phyloP scores from a whole-genome alignment of 2,329 filamentous ascomycete species.

The Alternaria panax region DNA sequence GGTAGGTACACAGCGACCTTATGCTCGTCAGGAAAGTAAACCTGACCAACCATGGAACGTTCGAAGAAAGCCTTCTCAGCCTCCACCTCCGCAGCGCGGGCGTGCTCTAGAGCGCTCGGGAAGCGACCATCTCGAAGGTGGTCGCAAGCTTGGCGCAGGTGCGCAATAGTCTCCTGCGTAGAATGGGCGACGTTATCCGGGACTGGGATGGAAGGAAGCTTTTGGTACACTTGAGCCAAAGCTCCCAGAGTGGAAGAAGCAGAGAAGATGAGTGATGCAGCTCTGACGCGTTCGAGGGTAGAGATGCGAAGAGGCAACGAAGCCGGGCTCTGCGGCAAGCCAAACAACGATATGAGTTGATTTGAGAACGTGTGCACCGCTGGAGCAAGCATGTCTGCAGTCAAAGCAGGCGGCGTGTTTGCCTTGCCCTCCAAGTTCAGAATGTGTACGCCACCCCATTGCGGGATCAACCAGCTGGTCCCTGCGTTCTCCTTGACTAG shows the following conservation, averaged over 20 bases:
- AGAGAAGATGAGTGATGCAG: slow-evolving; percentile 83
- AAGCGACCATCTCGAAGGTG: slow-evolving; percentile 69
- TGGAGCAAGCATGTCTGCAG: slow-evolving; percentile 72
- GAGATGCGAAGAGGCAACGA: slow-evolving; percentile 86
- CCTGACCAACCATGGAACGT: slow-evolving; percentile 97
- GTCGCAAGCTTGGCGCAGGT: slow-evolving; percentile 78
- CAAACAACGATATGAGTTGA: slow-evolving; percentile 86
- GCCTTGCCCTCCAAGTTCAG: slow-evolving; percentile 62
- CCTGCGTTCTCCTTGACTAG: slow-evolving; percentile 65
- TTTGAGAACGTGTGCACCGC: slow-evolving; percentile 90
- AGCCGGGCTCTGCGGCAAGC: slow-evolving; percentile 76
- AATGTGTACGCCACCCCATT: slow-evolving; percentile 85
- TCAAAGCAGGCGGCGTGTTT: slow-evolving; percentile 60
- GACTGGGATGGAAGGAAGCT: slow-evolving; percentile 89
- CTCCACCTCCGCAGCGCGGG: slow-evolving; percentile 83
- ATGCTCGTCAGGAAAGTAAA: slow-evolving; percentile 98
- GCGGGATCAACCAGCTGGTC: slow-evolving; percentile 91
- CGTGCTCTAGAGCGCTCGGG: slow-evolving; percentile 75
- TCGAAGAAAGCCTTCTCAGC: slow-evolving; percentile 97
- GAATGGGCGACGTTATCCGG: slow-evolving; percentile 85
- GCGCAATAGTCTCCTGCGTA: slow-evolving; percentile 78
- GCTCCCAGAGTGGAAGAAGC: slow-evolving; percentile 95
- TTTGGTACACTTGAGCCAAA: slow-evolving; percentile 79
- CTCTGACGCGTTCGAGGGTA: slow-evolving; percentile 83
- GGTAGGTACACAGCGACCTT: slow-evolving; percentile 97